phyloP scores from a whole-genome alignment of 2,329 filamentous ascomycete species.

The Scopulariopsis brevicaulis region DNA sequence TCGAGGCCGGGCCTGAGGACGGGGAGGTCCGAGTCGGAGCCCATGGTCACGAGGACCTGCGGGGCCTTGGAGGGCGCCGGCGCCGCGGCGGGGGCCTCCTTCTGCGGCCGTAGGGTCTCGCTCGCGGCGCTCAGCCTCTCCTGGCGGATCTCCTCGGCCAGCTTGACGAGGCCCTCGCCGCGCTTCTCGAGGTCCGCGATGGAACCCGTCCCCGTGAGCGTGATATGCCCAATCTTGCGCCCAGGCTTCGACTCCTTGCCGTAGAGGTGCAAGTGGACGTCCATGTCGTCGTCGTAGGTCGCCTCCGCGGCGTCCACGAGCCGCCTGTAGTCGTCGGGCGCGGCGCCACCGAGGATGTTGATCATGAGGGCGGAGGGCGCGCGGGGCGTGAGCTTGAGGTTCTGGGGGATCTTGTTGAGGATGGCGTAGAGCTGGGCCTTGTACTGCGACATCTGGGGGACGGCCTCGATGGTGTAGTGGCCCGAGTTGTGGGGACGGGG shows the following conservation, averaged over 20 bases:
- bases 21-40: conserved; percentile 66
- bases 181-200: conserved; percentile 46
- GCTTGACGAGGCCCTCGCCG: conserved; percentile 57
- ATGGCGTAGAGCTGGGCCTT: conserved; percentile 83
- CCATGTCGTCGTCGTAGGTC: conserved; percentile 31
- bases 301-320: conserved; percentile 34
- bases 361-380: conserved; percentile 63
- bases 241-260: conserved; percentile 80
- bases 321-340: conserved; percentile 46
- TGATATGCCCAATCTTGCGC: conserved; percentile 93
- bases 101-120: conserved; percentile 7
- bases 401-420: conserved; percentile 50
- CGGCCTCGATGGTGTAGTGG: conserved; percentile 90
- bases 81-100: not conserved
- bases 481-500: conserved; percentile 81
- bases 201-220: conserved; percentile 60
- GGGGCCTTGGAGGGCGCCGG: conserved; percentile 2
- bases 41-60: conserved; percentile 68
- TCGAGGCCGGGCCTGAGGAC: conserved; percentile 56
- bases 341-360: conserved; percentile 65
- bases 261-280: conserved; percentile 69
- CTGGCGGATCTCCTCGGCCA: conserved; percentile 47
- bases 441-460: conserved; percentile 78
- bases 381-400: conserved; percentile 41
- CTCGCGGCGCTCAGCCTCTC: conserved; percentile 34